Conservation (phyloP, 129 eudicot genomes). For the Artemisia tridentata region DNA sequence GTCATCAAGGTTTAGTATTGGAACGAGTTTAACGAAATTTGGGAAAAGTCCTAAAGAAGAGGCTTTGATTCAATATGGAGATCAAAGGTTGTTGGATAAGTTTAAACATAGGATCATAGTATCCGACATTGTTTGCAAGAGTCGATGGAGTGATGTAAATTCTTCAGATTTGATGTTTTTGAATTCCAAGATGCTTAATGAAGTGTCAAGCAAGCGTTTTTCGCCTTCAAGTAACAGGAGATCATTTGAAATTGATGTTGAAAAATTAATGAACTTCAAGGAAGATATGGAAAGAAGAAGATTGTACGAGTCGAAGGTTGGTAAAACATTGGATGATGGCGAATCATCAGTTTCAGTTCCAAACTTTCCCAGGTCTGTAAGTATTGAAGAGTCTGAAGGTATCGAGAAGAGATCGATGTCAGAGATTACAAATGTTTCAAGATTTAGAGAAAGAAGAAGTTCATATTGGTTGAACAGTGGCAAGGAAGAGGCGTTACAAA, state of each 20-base stretch:
- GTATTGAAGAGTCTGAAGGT: constrained; percentile 7
- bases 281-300: constrained; percentile 50
- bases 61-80: constrained; percentile 38
- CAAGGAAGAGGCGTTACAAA: constrained; percentile 33
- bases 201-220: constrained; percentile 38
- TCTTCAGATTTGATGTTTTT: constrained; percentile 49
- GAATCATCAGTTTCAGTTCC: constrained; percentile 29
- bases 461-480: constrained; percentile 13
- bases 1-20: constrained; percentile 45
- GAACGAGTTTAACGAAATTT: constrained; percentile 35
- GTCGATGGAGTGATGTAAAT: constrained; percentile 64
- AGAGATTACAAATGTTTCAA: constrained; percentile 46
- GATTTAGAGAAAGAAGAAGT: constrained; percentile 36
- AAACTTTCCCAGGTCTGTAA: constrained; percentile 11
- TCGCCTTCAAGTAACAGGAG: constrained; percentile 37
- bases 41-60: constrained; percentile 39
- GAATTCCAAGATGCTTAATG: constrained; percentile 57
- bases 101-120: constrained; percentile 54
- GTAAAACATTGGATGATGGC: constrained; percentile 19
- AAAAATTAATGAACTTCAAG: constrained; percentile 40
- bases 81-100: constrained; percentile 38
- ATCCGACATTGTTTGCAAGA: constrained; percentile 48
- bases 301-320: constrained; percentile 29
- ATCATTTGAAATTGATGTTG: constrained; percentile 24
- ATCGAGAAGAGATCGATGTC: constrained; percentile 60